Evolutionary conservation across 164 flowering plant genomes (phyloP).

Genomic region (Sextonia rubra): DNA sequence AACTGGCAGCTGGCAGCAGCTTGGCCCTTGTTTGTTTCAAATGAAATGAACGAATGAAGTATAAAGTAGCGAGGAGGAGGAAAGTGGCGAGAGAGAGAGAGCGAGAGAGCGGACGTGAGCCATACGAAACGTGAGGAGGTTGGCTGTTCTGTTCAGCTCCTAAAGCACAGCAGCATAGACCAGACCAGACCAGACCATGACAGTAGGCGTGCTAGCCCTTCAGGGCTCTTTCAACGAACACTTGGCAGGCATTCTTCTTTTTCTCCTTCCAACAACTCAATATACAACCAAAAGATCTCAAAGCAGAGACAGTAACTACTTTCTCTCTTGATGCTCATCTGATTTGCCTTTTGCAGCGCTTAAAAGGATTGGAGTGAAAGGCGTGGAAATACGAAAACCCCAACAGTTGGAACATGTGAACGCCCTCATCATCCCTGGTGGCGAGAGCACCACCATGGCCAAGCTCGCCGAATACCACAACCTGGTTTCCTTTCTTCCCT

Average conservation of each 20-base stretch:
- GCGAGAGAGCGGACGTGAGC: neutral
- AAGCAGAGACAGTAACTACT: neutral
- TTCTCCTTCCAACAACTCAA: neutral
- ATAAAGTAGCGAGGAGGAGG: no score
- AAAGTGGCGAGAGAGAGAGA: neutral
- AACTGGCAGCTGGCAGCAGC: no score
- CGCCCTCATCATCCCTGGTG: conserved; percentile 92
- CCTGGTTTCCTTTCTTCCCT: conserved; percentile 38
- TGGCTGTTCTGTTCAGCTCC: neutral
- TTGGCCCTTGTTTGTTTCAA: no score
- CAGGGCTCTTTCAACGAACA: conserved; percentile 99
- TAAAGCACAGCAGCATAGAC: neutral
- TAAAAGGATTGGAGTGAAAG: conserved; percentile 74
- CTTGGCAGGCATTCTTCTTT: conserved; percentile 51
- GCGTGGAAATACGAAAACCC: conserved; percentile 83
- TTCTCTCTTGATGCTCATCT: neutral
- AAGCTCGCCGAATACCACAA: conserved; percentile 88
- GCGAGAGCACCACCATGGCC: conserved; percentile 99
- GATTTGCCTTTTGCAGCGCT: conserved; percentile 36
- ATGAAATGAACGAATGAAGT: no score
- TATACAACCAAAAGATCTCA: no score
- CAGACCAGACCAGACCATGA: conserved; percentile 31
- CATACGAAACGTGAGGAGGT: neutral
- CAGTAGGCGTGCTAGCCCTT: conserved; percentile 80
- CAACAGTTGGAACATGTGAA: conserved; percentile 60